A percentile compares a stretch with the other conserved stretches of the same genome.
phyloP scores from a whole-genome alignment of 2,329 filamentous ascomycete genomes.

The Canariomyces notabilis region DNA sequence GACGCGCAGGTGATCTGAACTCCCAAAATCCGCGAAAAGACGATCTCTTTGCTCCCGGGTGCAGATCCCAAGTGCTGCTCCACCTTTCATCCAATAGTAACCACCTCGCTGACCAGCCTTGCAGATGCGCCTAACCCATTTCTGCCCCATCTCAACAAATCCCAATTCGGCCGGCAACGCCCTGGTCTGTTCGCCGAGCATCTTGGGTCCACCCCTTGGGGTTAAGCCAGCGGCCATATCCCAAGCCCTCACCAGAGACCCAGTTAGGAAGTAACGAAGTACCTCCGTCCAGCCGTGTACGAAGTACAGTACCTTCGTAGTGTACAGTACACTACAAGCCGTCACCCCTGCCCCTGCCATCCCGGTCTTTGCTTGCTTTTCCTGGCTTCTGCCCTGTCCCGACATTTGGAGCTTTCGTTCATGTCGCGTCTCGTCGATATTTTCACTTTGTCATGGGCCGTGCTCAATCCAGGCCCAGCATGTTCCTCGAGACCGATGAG shows the following conservation, averaged over 20 bases:
- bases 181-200: conserved; percentile 10
- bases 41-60: conserved; percentile 17
- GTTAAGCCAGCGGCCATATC: too few species aligned
- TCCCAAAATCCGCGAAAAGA: conserved; percentile 21
- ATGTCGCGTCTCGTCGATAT: conserved; percentile 7
- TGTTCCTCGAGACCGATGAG: too few species aligned
- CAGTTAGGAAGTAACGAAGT: too few species aligned
- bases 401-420: conserved; percentile 3
- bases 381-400: conserved; percentile 4
- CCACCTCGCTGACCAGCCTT: conserved; percentile 21
- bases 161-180: conserved; percentile 11
- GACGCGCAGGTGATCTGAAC: conserved; percentile 25
- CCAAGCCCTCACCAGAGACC: too few species aligned
- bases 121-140: conserved; percentile 19
- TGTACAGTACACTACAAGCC: conserved; percentile 16
- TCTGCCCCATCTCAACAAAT: conserved; percentile 3
- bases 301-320: too few species aligned
- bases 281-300: too few species aligned
- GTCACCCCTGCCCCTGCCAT: conserved; percentile 7
- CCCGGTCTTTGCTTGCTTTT: conserved; percentile 15
- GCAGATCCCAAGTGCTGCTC: conserved; percentile 13
- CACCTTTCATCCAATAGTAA: conserved; percentile 19
- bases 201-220: conserved; percentile 6
- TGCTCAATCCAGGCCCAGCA: too few species aligned
- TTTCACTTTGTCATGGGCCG: too few species aligned